Evolutionary conservation across 108 stramenopile species (phyloP), one percentile per base, ranked within the genome.

Genomic region (Nitzschia sp.): DNA sequence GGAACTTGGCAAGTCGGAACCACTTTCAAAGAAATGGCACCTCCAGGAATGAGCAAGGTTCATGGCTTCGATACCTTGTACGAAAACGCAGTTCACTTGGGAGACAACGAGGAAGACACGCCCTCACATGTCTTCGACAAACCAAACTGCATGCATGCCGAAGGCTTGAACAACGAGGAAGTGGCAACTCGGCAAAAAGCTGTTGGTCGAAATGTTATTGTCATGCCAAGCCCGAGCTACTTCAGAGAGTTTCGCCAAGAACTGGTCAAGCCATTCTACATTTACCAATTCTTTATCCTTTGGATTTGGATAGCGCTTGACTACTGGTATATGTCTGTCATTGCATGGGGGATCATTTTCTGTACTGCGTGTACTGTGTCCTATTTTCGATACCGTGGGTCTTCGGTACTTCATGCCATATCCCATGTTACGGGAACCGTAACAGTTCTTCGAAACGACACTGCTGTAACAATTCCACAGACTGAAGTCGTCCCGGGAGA

Each of bases 291-390:
- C 29, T 88, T 80, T 58, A 80, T 88, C 72, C 69, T 86, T 20
- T 88, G 87, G 87, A 73, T 75, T 37, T 86, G 78, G 78, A 50
- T 61, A 12, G 67, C 67, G 22, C 44, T 62, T 39, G 76, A 63
- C 60, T 88, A 88, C 63, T 85, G 75, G 37, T 83, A 88, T 56
- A 83, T 88, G 86, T 79, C 79, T 0, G 77, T 83, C 40, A 56
- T 80, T 8, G 51, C 81, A 20, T 51, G 68, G 2, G 20, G 63
- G 10, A 65, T 83, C 62, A 70, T 73, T 41, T 22, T 77, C 0
- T 80, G 61, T 21, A 79, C 82, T 22, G 87, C 78, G 21, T 22
- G 82, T 41, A 70, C 75, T 9, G 82, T 85, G 3, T 41, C 75
- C 34, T 17, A 65, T 3, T 83, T 83, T 42, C 79, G 80, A 62